A percentile compares a stretch with the other conserved stretches of the same genome.
Conservation (phyloP, 331 rosid genomes). For the Rhamnella rubrinervis region DNA sequence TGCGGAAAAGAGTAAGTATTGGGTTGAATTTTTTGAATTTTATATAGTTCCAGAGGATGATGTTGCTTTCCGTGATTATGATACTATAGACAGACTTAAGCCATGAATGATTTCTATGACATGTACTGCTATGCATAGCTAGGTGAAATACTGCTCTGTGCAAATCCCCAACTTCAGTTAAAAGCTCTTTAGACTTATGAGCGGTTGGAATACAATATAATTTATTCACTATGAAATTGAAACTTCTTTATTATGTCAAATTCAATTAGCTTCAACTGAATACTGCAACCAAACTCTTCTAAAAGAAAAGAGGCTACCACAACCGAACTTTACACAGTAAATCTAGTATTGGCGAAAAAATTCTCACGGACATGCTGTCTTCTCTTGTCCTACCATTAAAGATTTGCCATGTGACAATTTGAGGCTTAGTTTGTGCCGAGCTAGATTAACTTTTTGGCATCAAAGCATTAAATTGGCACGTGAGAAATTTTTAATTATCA, state of each 20-base stretch:
- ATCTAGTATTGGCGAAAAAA: too few species aligned
- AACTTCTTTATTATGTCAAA: background rate
- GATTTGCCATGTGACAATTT: too few species aligned
- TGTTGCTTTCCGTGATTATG: background rate
- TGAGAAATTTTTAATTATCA: too few species aligned
- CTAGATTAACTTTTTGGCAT: too few species aligned
- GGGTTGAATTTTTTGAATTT: background rate
- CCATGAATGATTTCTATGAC: background rate
- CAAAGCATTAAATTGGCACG: too few species aligned
- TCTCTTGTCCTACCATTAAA: too few species aligned
- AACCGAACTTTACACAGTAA: too few species aligned
- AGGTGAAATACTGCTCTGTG: background rate
- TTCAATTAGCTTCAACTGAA: too few species aligned
- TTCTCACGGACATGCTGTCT: too few species aligned
- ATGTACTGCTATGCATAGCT: background rate
- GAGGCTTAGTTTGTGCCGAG: too few species aligned
- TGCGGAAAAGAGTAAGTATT: slow-evolving; percentile 71
- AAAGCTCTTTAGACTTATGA: background rate
- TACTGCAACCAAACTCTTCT: too few species aligned
- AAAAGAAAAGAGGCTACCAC: too few species aligned
- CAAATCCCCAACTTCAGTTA: background rate
- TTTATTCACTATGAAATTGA: background rate
- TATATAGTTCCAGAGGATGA: background rate
- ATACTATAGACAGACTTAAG: background rate
- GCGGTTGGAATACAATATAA: background rate